Conservation (phyloP, 768 basidiomycete species). For the Suillus paluster region DNA sequence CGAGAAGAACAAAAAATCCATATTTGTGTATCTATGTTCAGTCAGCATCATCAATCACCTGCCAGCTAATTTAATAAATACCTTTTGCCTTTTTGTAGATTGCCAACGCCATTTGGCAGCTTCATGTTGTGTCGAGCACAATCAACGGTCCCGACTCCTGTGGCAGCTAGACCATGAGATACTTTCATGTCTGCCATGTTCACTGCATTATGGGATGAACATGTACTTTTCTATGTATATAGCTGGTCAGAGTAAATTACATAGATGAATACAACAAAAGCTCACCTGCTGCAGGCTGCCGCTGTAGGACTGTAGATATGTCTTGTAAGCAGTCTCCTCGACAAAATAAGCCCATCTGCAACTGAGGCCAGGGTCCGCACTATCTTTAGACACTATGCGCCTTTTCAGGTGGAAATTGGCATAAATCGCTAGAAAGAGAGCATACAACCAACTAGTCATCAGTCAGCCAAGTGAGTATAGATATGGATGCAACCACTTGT, state of each 20-base stretch:
- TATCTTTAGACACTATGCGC: constrained; percentile 25
- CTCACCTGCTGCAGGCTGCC: constrained; percentile 23
- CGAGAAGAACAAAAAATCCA: constrained; percentile 39
- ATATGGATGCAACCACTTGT: constrained; percentile 2
- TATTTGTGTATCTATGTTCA: constrained; percentile 23
- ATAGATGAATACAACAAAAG: no score
- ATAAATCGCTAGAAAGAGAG: constrained; percentile 31
- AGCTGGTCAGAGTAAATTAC: no score
- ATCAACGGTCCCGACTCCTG: constrained; percentile 11
- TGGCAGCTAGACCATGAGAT: constrained; percentile 8
- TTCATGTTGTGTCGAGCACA: constrained; percentile 21
- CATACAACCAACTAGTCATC: constrained; percentile 29
- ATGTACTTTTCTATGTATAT: background rate
- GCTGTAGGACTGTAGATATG: constrained; percentile 21
- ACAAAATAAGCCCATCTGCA: constrained; percentile 32
- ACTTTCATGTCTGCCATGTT: constrained; percentile 11
- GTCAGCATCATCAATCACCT: background rate
- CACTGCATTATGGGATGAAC: background rate
- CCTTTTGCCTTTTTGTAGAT: background rate
- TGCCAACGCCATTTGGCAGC: background rate
- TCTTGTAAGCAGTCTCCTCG: constrained; percentile 21
- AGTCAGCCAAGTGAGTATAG: background rate
- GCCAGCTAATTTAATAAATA: background rate
- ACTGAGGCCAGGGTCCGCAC: constrained; percentile 32
- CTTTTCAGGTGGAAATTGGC: constrained; percentile 38